Evolutionary conservation across 129 eudicot genomes (phyloP).

Genomic region (Flaveria linearis): DNA sequence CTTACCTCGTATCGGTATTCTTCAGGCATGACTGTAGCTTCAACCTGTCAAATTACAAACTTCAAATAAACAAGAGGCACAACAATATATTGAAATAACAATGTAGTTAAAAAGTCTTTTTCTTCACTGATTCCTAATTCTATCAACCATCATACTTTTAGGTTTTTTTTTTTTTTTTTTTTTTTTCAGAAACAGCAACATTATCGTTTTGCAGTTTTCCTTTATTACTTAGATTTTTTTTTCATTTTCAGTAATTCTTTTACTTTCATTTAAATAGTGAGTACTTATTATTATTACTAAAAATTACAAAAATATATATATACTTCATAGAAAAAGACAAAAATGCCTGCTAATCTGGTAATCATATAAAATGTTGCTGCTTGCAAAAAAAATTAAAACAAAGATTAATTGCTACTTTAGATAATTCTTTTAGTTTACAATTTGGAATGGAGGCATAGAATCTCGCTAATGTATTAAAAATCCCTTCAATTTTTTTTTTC

Average conservation of each 20-base stretch:
- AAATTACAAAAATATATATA: neutral
- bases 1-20: constrained; percentile 81
- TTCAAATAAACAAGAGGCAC: constrained; percentile 1
- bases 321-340: neutral
- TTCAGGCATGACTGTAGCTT: constrained; percentile 77
- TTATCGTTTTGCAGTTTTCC: neutral
- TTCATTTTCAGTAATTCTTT: neutral
- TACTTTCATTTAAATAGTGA: neutral
- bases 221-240: neutral
- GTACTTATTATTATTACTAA: neutral
- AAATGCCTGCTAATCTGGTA: neutral
- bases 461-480: neutral
- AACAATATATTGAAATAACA: neutral
- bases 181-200: neutral
- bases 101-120: neutral
- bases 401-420: neutral
- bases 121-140: neutral
- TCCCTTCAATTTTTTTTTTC: neutral
- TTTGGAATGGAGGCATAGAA: neutral
- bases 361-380: too few species aligned
- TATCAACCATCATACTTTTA: neutral
- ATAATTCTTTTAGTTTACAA: neutral
- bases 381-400: too few species aligned
- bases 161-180: too few species aligned
- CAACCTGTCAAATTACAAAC: constrained; percentile 57